These are phyloP conservation scores for Backusella tarrabulga DNA, from an alignment of 192 early-diverging fungal genomes.

Conservation along the genomic window DNA sequence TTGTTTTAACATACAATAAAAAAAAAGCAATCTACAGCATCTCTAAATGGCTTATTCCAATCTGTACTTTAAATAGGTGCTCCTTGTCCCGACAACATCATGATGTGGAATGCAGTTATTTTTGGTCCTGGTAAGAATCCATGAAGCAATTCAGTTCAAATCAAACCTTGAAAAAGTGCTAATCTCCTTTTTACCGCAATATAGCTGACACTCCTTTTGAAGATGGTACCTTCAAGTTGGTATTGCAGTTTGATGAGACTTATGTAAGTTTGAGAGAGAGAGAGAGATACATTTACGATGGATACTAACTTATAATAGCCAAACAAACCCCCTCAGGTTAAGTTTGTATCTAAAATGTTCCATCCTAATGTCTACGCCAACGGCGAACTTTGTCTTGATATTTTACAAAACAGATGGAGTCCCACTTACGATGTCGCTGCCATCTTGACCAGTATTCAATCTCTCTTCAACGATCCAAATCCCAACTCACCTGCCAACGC, in stretches of 20 bases:
- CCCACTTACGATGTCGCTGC: conserved; percentile 94
- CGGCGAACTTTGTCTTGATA: conserved; percentile 97
- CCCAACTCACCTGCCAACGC: conserved; percentile 96
- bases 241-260: conserved; percentile 93
- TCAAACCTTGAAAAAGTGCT: neutral
- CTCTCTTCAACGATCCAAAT: conserved; percentile 95
- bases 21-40: neutral
- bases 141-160: neutral
- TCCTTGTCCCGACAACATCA: conserved; percentile 95
- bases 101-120: conserved; percentile 99
- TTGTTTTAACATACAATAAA: neutral
- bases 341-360: conserved; percentile 95
- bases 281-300: too few relatives aligned
- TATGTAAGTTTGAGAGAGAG: conserved; percentile 51
- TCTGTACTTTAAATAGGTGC: conserved; percentile 66
- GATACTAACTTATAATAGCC: conserved; percentile 41
- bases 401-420: conserved; percentile 97
- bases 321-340: conserved; percentile 94
- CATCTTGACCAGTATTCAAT: conserved; percentile 94
- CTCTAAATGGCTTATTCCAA: too few relatives aligned
- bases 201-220: conserved; percentile 94
- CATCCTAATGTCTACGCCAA: conserved; percentile 98
- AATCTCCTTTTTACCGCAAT: conserved; percentile 5
- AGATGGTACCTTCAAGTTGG: conserved; percentile 94
- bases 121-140: conserved; percentile 77